These are phyloP conservation scores for Capsicum rhomboideum DNA, from an alignment of 257 asterid species.

Conservation along the genomic window DNA sequence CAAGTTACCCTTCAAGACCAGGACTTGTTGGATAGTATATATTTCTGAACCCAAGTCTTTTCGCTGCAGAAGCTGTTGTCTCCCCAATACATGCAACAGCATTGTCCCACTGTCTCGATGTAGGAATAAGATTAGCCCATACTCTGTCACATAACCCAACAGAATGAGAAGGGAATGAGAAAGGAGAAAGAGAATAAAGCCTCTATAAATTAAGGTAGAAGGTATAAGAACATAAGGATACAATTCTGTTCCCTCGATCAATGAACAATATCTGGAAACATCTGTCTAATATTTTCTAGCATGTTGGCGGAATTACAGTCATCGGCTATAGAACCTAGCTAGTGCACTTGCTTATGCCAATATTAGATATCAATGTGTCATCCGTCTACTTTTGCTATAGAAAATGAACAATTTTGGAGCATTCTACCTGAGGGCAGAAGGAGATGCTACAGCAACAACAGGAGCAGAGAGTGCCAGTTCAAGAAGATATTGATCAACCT, in stretches of 20 bases:
- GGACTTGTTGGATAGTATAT: constrained; percentile 64
- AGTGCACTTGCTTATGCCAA: background rate
- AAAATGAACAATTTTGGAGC: background rate
- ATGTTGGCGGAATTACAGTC: background rate
- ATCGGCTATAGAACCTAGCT: background rate
- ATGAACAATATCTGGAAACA: background rate
- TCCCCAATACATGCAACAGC: constrained; percentile 86
- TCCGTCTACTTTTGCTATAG: background rate
- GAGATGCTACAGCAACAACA: constrained; percentile 79
- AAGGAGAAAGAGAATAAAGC: background rate
- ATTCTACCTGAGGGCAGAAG: constrained; percentile 64
- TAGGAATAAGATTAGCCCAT: constrained; percentile 57
- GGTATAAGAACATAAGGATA: background rate
- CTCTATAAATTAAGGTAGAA: background rate
- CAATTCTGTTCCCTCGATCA: background rate
- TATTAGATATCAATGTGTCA: background rate
- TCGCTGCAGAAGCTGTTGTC: constrained; percentile 78
- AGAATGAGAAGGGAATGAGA: background rate
- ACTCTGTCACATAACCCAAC: constrained; percentile 31
- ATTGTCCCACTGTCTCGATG: constrained; percentile 36
- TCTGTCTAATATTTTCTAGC: background rate
- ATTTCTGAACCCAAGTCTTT: constrained; percentile 45
- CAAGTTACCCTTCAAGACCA: constrained; percentile 67
- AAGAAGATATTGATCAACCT: constrained; percentile 41
- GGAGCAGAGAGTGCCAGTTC: constrained; percentile 60